Evolutionary conservation across 129 eudicot genomes (phyloP).

Genomic region (Saposhnikovia divaricata): DNA sequence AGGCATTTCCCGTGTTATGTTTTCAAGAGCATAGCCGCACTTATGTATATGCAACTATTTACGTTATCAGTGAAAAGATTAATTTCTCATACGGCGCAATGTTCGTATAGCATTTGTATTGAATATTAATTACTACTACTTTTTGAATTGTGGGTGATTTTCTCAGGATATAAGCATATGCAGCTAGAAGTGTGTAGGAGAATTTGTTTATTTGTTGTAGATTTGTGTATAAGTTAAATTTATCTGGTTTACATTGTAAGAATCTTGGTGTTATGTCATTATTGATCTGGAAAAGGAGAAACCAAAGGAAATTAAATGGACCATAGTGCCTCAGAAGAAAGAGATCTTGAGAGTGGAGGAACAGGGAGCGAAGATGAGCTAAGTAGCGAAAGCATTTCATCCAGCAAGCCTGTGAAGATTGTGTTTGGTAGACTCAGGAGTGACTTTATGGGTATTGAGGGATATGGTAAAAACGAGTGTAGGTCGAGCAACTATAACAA

Average conservation of each 20-base stretch:
- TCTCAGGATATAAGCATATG: too few species aligned
- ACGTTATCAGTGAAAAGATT: not conserved
- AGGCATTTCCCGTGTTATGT: not conserved
- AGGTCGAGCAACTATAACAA: conserved; percentile 20
- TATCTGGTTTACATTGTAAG: not conserved
- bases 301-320: conserved; percentile 36
- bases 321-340: conserved; percentile 23
- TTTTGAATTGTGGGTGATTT: not conserved
- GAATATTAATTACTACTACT: too few species aligned
- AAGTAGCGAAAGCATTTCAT: conserved; percentile 15
- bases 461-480: conserved; percentile 27
- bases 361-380: conserved; percentile 28
- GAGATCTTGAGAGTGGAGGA: conserved; percentile 47
- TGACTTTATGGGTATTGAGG: conserved; percentile 32
- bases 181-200: too few species aligned
- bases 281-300: not conserved
- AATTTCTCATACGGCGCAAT: not conserved
- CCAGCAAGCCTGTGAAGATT: conserved; percentile 31
- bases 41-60: not conserved
- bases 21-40: not conserved
- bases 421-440: conserved; percentile 25
- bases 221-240: not conserved
- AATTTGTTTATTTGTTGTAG: not conserved
- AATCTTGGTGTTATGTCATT: not conserved
- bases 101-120: not conserved